These are phyloP conservation scores for Arthrinium phaeospermum DNA, from an alignment of 2,329 filamentous ascomycete species.

Conservation along the genomic window DNA sequence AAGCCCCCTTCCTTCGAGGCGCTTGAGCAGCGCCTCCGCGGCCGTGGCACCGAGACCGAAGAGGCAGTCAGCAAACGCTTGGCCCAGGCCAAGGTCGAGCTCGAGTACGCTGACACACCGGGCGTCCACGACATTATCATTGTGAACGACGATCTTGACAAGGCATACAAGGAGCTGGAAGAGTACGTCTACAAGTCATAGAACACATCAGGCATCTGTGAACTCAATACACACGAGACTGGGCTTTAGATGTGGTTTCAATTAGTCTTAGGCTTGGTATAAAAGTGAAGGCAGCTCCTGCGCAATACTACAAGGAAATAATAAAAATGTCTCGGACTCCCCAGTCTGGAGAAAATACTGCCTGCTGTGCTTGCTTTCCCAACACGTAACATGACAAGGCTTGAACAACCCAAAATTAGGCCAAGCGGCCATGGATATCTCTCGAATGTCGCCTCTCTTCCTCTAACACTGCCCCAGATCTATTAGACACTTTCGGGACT, in stretches of 20 bases:
- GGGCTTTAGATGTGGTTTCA: constrained; percentile 39
- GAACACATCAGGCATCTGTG: background rate
- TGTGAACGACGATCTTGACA: constrained; percentile 64
- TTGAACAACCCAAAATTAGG: constrained; percentile 32
- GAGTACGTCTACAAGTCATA: constrained; percentile 50
- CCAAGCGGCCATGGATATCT: constrained; percentile 24
- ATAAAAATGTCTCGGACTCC: constrained; percentile 47
- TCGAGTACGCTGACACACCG: constrained; percentile 72
- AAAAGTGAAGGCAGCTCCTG: constrained; percentile 43
- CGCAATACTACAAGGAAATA: constrained; percentile 54
- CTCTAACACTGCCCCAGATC: constrained; percentile 32
- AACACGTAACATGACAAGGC: constrained; percentile 44
- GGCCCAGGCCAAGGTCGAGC: constrained; percentile 73
- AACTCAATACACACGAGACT: constrained; percentile 7
- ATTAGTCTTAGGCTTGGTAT: constrained; percentile 42
- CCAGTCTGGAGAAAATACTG: constrained; percentile 41
- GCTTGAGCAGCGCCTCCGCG: constrained; percentile 76
- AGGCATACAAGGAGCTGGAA: constrained; percentile 59
- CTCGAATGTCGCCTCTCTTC: constrained; percentile 19
- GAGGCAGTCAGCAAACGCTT: constrained; percentile 73
- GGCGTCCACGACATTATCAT: constrained; percentile 71
- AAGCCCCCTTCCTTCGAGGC: constrained; percentile 77
- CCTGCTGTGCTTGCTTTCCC: constrained; percentile 38
- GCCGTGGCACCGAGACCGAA: constrained; percentile 79
- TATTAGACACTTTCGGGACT: constrained; percentile 4